Conservation (phyloP, 768 basidiomycete species). For the Sporobolomyces pararoseus region DNA sequence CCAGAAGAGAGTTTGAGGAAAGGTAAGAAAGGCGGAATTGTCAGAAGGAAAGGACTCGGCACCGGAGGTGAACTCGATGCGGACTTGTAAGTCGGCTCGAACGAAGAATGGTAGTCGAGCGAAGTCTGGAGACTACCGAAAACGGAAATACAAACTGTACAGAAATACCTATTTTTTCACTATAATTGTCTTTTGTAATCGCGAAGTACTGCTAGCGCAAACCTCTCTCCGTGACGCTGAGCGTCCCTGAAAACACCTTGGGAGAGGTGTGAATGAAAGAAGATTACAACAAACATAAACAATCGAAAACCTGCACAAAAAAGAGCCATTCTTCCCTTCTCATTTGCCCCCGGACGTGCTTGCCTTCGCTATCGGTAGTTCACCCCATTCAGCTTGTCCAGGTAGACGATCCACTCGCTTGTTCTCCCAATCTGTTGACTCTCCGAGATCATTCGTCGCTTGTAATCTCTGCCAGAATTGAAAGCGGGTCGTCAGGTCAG, state of each 20-base stretch:
- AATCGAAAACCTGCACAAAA: background rate
- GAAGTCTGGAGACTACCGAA: background rate
- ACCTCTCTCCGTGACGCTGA: too few relatives aligned
- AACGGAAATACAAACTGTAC: too few relatives aligned
- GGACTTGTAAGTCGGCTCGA: background rate
- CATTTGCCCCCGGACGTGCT: background rate
- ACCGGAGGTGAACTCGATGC: background rate
- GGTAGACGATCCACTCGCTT: conserved; percentile 76
- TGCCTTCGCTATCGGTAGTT: conserved; percentile 56
- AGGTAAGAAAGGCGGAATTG: background rate
- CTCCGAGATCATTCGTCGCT: conserved; percentile 55
- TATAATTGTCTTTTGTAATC: too few relatives aligned
- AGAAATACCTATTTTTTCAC: too few relatives aligned
- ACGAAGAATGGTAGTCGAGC: background rate
- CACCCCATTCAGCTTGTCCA: conserved; percentile 91
- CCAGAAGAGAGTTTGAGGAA: conserved; percentile 11
- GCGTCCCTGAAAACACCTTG: too few relatives aligned
- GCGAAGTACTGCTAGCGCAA: too few relatives aligned
- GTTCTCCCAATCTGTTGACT: conserved; percentile 71
- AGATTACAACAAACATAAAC: background rate
- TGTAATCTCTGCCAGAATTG: conserved; percentile 60
- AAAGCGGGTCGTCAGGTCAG: background rate
- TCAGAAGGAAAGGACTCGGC: conserved; percentile 3
- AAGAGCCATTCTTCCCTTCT: background rate
- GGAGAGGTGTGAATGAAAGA: too few relatives aligned